Conservation (phyloP, 2,329 filamentous ascomycete species). For the Gnomoniopsis smithogilvyi region DNA sequence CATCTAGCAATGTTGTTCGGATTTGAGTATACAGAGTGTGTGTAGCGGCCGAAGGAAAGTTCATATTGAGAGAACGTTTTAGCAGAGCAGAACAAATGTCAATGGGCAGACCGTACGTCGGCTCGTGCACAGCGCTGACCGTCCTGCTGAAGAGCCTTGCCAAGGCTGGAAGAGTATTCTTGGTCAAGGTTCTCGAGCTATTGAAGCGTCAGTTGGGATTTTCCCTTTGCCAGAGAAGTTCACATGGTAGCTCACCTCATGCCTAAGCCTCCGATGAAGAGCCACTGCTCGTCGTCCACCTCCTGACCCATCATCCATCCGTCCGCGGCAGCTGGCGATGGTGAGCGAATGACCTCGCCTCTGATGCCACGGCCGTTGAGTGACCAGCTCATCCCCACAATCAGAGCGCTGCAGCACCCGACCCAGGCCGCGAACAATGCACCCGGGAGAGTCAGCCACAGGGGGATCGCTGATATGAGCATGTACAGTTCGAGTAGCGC, state of each 20-base stretch:
- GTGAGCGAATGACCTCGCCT: constrained; percentile 20
- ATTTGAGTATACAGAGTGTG: constrained; percentile 33
- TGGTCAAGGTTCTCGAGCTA: constrained; percentile 28
- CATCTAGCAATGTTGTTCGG: constrained; percentile 32
- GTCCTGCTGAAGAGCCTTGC: constrained; percentile 34
- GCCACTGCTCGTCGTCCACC: constrained; percentile 30
- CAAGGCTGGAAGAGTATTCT: constrained; percentile 30
- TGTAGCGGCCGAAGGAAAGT: constrained; percentile 27
- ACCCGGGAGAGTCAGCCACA: constrained; percentile 30
- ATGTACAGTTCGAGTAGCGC: constrained; percentile 25
- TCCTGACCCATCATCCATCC: constrained; percentile 27
- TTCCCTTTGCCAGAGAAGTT: background rate
- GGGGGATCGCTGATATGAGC: constrained; percentile 23
- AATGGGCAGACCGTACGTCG: constrained; percentile 49
- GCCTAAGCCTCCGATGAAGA: constrained; percentile 32
- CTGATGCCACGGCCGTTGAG: constrained; percentile 25
- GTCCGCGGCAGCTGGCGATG: constrained; percentile 20
- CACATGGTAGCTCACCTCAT: constrained; percentile 25
- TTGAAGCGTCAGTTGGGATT: background rate
- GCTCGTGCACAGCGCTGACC: constrained; percentile 48
- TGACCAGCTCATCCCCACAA: constrained; percentile 25
- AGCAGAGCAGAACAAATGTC: constrained; percentile 41
- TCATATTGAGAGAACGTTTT: constrained; percentile 26
- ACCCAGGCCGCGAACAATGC: constrained; percentile 27
- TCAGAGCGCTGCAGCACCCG: constrained; percentile 19